Base-by-base conservation (phyloP, 495 filamentous ascomycete genomes). In the Penicillium macrosclerotiorum region DNA sequence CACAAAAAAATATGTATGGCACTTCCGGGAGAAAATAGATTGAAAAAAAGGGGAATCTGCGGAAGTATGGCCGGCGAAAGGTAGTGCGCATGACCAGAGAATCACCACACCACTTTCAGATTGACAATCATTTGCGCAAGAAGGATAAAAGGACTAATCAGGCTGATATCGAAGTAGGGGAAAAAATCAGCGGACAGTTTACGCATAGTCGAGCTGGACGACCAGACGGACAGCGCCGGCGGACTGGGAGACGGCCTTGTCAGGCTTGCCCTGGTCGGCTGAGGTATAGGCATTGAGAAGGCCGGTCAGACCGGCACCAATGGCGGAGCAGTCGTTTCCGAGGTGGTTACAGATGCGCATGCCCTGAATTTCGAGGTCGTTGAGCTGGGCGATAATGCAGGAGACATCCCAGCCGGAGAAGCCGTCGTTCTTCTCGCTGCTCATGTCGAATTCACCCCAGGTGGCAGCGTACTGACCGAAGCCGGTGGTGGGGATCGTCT, bases 391-490 rank as follows among this genome's bases (percentile, higher is more conserved):
- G 37, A 60, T 52, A 54, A 84, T 81, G 49, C 69, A 73, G 30
- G 71, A 71, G 30, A 82, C 70, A 50, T 81, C 76, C 68, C 78
- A 84, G 52, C 71, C 68, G 37, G 68, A 68, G 52, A 44, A 64
- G 33, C 67, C 57, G 41, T 67, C 58, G 60, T 75, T 77, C 53
- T 71, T 68, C 9, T 63, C 60, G 51, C 68, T 68, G 41, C 65
- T 59, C 47, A 85, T 79, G 62, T 76, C 72, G 45, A 78, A 70
- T 54, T 81, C 77, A 54, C 75, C 75, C 73, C 75, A 77, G 37
- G 73, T 74, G 56, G 62, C 71, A 6, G 65, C 61, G 32, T 68
- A 76, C 4, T 55, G 50, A 29, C 67, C 68, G 35, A 50, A 66
- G 8, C 51, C 11, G 40, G 55, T 61, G 23, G 36, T 53, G 34